These are phyloP conservation scores for Hondaea fermentalgiana DNA, from an alignment of 108 stramenopile genomes.

Conservation along the genomic window DNA sequence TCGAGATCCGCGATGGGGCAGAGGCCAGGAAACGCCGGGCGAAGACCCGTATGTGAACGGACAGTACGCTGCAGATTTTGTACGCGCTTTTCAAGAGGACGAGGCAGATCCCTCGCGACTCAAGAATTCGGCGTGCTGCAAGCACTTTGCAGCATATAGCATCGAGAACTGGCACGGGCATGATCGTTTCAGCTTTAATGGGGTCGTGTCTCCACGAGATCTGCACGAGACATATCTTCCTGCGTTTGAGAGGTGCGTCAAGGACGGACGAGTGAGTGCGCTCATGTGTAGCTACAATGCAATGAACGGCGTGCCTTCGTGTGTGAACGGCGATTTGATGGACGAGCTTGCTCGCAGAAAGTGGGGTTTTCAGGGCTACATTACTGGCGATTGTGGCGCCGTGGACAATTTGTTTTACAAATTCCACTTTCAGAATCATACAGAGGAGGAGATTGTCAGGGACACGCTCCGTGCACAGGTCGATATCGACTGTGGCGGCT, in stretches of 20 bases:
- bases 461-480: background rate
- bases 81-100: slow-evolving; percentile 45
- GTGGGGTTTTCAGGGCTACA: slow-evolving; percentile 55
- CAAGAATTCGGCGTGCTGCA: slow-evolving; percentile 53
- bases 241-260: slow-evolving; percentile 54
- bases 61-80: slow-evolving; percentile 48
- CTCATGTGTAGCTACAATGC: slow-evolving; percentile 72
- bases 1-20: slow-evolving; percentile 67
- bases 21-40: slow-evolving; percentile 56
- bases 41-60: slow-evolving; percentile 61
- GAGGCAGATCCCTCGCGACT: background rate
- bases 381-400: slow-evolving; percentile 65
- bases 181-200: slow-evolving; percentile 45
- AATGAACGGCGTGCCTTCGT: slow-evolving; percentile 60
- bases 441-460: background rate
- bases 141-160: slow-evolving; percentile 60
- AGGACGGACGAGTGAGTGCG: slow-evolving; percentile 25
- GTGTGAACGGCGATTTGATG: slow-evolving; percentile 47
- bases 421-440: background rate
- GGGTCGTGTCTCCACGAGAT: slow-evolving; percentile 36
- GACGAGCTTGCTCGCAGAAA: slow-evolving; percentile 32
- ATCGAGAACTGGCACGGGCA: slow-evolving; percentile 35
- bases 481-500: slow-evolving; percentile 22
- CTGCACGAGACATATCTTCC: slow-evolving; percentile 53
- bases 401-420: slow-evolving; percentile 29